A percentile compares a stretch with the other conserved stretches of the same genome.
Conservation (phyloP, 805 yeast genomes). For the Candida alai region DNA sequence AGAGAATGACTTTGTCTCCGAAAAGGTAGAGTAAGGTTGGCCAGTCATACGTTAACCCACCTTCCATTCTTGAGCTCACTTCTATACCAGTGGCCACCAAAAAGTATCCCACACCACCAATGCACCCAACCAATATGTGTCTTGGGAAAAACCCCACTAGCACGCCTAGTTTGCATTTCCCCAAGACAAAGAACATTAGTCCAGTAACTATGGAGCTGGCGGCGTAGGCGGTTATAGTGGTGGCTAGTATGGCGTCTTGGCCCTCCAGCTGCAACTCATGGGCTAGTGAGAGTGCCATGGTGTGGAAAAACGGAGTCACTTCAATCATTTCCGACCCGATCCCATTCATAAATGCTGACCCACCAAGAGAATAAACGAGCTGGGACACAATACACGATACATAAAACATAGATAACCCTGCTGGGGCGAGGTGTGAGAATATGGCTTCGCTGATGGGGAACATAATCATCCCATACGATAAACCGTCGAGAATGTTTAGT, state of each 20-base stretch:
- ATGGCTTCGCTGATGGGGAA: constrained; percentile 84
- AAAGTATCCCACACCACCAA: constrained; percentile 98
- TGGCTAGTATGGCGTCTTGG: constrained; percentile 63
- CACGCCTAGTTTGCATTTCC: constrained; percentile 76
- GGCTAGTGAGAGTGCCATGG: constrained; percentile 80
- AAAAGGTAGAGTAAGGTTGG: constrained; percentile 53
- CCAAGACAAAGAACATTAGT: constrained; percentile 67
- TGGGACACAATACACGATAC: constrained; percentile 89
- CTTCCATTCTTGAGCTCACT: constrained; percentile 79
- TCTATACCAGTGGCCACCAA: constrained; percentile 86
- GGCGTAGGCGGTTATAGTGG: constrained; percentile 84
- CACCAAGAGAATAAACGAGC: constrained; percentile 82
- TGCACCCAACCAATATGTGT: constrained; percentile 93
- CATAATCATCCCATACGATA: constrained; percentile 96
- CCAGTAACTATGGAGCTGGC: constrained; percentile 86
- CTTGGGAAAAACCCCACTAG: constrained; percentile 94
- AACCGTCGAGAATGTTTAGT: constrained; percentile 84
- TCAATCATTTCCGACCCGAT: constrained; percentile 98
- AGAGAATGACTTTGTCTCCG: constrained; percentile 26
- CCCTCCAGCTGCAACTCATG: constrained; percentile 42
- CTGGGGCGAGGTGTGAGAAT: constrained; percentile 76
- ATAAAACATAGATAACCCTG: constrained; percentile 92
- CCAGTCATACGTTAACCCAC: constrained; percentile 62
- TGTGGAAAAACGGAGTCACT: constrained; percentile 96
- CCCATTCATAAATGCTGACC: constrained; percentile 85